Evolutionary conservation across 1,284 basidiomycete genomes (phyloP), one percentile per base, ranked within the genome.

Genomic region (Leccinum fuscescens): DNA sequence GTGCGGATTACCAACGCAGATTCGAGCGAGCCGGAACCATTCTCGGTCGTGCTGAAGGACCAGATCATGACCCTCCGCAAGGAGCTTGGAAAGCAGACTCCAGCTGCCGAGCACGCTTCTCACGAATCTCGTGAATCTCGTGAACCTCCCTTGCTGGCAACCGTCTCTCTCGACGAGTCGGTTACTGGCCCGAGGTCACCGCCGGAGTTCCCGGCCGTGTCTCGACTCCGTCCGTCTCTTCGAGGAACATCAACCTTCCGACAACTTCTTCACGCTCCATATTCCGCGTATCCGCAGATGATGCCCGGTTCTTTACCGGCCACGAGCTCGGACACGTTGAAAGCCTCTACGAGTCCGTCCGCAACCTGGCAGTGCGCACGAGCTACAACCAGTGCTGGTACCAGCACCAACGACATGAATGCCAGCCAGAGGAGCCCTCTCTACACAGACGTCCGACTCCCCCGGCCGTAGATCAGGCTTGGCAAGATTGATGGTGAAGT

Each of bases 21-120:
- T 42, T 78, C 75, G 17, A 77, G 81, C 29, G 75, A 79, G 20
- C 80, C 82, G 61, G 77, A 77, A 3, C 62, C 77, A 6, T 92
- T 92, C 68, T 72, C 69, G 1, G 65, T 68, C 6, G 66, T 83
- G 1, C 64, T 92, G 51, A 79, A 83, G 69, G 69, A 69, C 3
- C 84, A 89, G 69, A 86, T 93, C 69, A 77, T 79, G 61, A 66
- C 75, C 7, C 82, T 92, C 29, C 78, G 81, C 58, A 82, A 84
- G 67, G 84, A 89, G 67, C 77, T 90, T 3, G 82, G 82, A 64
- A 79, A 80, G 51, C 61, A 62, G 44, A 51, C 24, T 3, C 12
- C 46, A 3, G 17, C 6, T 52, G 17, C 14, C 11, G 58, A 50
- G 46, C 51, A 39, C 17, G 31, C 56, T 14, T 49, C 51, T 37